phyloP scores from a whole-genome alignment of 2,329 filamentous ascomycete genomes.

The Phyllosticta citriasiana region DNA sequence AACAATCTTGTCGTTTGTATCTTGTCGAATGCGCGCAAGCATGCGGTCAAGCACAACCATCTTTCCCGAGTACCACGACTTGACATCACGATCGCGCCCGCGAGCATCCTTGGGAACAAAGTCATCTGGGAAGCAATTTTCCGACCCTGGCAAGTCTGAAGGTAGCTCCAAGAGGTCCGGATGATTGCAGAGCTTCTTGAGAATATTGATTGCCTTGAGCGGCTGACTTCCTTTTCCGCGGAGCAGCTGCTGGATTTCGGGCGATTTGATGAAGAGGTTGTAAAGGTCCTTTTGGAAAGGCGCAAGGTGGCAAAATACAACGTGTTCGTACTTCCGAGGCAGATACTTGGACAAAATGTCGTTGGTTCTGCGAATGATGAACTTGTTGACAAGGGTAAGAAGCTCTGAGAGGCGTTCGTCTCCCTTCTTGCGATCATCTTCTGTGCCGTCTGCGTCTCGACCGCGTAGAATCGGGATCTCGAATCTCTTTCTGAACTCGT shows the following conservation, averaged over 20 bases:
- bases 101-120: slow-evolving; percentile 80
- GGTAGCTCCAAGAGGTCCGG: slow-evolving; percentile 81
- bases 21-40: slow-evolving; percentile 87
- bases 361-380: slow-evolving; percentile 95
- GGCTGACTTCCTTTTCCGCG: slow-evolving; percentile 92
- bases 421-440: slow-evolving; percentile 70
- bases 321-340: slow-evolving; percentile 97
- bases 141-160: slow-evolving; percentile 77
- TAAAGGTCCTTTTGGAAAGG: slow-evolving; percentile 90
- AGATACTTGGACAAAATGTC: slow-evolving; percentile 96
- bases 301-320: slow-evolving; percentile 92
- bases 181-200: slow-evolving; percentile 98
- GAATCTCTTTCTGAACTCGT: slow-evolving; percentile 88
- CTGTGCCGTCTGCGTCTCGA: slow-evolving; percentile 80
- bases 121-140: slow-evolving; percentile 71
- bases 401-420: slow-evolving; percentile 76
- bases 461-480: slow-evolving; percentile 88
- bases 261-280: slow-evolving; percentile 93
- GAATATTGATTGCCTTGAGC: slow-evolving; percentile 86
- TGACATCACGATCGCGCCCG: slow-evolving; percentile 83
- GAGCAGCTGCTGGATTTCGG: slow-evolving; percentile 84
- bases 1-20: slow-evolving; percentile 98
- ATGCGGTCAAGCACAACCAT: slow-evolving; percentile 98
- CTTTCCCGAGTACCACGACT: slow-evolving; percentile 94
- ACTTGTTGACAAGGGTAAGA: slow-evolving; percentile 83